Conservation (phyloP, 768 basidiomycete species). For the Kwoniella dendrophila region DNA sequence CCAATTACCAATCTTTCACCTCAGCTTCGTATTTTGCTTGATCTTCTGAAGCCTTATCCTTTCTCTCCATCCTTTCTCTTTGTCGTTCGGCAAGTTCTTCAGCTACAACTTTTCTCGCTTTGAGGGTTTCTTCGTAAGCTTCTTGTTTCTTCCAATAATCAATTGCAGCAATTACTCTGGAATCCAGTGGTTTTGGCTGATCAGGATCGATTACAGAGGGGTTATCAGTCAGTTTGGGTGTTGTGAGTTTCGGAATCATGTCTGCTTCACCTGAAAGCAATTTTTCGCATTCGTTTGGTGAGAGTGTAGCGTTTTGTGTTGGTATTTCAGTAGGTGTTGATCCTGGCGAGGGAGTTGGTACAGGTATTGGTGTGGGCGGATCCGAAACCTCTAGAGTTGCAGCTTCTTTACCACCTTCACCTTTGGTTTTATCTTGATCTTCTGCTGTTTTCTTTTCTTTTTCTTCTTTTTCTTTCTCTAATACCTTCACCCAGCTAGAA, state of each 20-base stretch:
- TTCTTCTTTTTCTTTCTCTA: background rate
- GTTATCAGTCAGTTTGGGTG: too few species aligned
- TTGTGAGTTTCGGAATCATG: background rate
- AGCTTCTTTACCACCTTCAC: too few species aligned
- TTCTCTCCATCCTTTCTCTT: constrained; percentile 11
- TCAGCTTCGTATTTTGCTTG: background rate
- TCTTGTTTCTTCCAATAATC: constrained; percentile 27
- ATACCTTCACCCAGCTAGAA: background rate
- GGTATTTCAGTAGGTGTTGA: too few species aligned
- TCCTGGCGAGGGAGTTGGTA: background rate
- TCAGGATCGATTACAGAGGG: constrained; percentile 1
- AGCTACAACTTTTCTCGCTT: constrained; percentile 22
- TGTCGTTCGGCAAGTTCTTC: constrained; percentile 19
- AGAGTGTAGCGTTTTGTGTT: too few species aligned
- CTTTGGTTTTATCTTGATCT: too few species aligned
- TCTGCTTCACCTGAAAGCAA: background rate
- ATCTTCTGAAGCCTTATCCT: constrained; percentile 1
- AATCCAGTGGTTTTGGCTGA: constrained; percentile 21
- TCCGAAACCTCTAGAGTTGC: background rate
- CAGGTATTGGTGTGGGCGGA: background rate
- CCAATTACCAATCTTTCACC: constrained; percentile 1
- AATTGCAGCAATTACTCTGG: constrained; percentile 13
- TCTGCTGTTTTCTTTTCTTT: too few species aligned
- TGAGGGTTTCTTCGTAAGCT: constrained; percentile 18
- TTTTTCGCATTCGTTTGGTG: too few species aligned